Evolutionary conservation across 352 stramenopile species (phyloP).

Genomic region (Thalassiosira hispida): DNA sequence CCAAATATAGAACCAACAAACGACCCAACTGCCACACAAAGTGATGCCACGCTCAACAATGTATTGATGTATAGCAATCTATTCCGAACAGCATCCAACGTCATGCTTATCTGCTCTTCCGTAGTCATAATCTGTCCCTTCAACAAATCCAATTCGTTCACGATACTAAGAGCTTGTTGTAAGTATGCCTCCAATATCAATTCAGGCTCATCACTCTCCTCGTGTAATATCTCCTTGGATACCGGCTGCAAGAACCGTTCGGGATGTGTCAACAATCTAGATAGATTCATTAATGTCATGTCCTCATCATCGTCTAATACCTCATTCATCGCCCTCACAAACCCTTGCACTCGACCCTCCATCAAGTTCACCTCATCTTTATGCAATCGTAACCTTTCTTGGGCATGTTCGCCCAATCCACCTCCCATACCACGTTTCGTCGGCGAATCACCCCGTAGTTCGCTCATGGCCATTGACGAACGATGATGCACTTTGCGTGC

Average conservation of each 20-base stretch:
- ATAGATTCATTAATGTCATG: constrained; percentile 85
- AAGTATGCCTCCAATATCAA: constrained; percentile 82
- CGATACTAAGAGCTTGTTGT: constrained; percentile 70
- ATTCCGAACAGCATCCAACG: constrained; percentile 76
- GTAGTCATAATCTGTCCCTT: constrained; percentile 74
- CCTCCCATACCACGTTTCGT: background rate
- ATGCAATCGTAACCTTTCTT: constrained; percentile 69
- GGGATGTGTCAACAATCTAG: constrained; percentile 74
- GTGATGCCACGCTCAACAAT: constrained; percentile 68
- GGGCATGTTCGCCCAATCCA: constrained; percentile 55
- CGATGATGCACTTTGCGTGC: constrained; percentile 27
- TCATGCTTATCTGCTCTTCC: constrained; percentile 74
- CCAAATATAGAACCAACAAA: constrained; percentile 79
- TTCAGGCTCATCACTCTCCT: constrained; percentile 85
- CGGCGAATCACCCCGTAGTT: constrained; percentile 37
- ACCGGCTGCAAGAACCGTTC: constrained; percentile 84
- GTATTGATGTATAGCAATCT: constrained; percentile 80
- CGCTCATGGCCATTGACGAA: constrained; percentile 28
- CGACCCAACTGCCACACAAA: constrained; percentile 55
- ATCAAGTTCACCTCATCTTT: constrained; percentile 80
- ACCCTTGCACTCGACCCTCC: constrained; percentile 71
- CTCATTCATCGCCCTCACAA: constrained; percentile 75
- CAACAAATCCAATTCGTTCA: constrained; percentile 76
- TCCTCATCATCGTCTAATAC: constrained; percentile 84
- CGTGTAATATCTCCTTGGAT: constrained; percentile 67